These are phyloP conservation scores for Suillus subluteus DNA, from an alignment of 768 basidiomycete genomes.

Conservation along the genomic window DNA sequence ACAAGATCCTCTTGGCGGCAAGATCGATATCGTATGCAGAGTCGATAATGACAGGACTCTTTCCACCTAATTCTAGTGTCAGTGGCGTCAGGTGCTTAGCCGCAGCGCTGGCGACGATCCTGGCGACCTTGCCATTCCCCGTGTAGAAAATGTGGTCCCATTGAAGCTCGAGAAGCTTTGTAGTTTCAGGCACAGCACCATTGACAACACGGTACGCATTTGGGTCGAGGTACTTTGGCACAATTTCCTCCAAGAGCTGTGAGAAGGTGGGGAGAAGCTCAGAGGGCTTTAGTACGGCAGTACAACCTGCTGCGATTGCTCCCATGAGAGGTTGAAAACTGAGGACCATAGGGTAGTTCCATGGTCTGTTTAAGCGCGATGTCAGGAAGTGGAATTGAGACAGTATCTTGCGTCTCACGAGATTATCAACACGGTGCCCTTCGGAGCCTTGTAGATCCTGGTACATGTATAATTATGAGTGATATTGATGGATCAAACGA, in stretches of 20 bases:
- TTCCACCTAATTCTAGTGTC: constrained; percentile 40
- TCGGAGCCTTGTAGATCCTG: constrained; percentile 55
- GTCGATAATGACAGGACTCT: constrained; percentile 51
- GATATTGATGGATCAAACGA: not conserved
- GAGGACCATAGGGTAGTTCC: constrained; percentile 68
- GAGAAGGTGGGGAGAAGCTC: constrained; percentile 55
- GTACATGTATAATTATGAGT: not conserved
- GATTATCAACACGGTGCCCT: constrained; percentile 64
- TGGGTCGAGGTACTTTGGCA: constrained; percentile 59
- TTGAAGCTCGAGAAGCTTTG: constrained; percentile 34
- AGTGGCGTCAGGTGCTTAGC: constrained; percentile 38
- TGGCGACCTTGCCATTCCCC: constrained; percentile 33
- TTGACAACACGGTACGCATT: constrained; percentile 57
- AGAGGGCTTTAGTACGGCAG: constrained; percentile 68
- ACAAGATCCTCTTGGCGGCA: constrained; percentile 66
- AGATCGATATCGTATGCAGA: constrained; percentile 45
- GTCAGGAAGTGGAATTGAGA: not conserved
- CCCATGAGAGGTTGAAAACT: constrained; percentile 62
- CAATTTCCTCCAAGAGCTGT: constrained; percentile 51
- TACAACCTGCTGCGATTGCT: constrained; percentile 76
- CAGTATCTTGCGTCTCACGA: constrained; percentile 43
- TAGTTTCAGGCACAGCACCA: constrained; percentile 45
- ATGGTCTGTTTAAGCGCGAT: constrained; percentile 45
- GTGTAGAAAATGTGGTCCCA: constrained; percentile 45
- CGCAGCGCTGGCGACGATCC: constrained; percentile 29